These are phyloP conservation scores for Pichia sp. DNA, from an alignment of 1,139 yeast genomes.

Conservation along the genomic window DNA sequence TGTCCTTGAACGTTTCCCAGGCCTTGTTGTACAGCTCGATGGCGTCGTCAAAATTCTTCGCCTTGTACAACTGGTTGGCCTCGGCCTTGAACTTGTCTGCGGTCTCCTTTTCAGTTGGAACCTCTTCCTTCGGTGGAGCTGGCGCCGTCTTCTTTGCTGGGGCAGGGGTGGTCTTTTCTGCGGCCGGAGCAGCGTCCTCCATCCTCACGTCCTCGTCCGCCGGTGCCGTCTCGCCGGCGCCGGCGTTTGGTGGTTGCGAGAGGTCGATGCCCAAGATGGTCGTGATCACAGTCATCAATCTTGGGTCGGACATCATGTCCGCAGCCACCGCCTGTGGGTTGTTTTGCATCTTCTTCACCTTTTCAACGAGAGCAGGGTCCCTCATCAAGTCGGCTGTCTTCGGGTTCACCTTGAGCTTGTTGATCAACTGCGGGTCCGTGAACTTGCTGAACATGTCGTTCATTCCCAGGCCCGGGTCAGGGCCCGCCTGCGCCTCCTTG, in stretches of 20 bases:
- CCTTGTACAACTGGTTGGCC: constrained; percentile 84
- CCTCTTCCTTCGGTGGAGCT: constrained; percentile 22
- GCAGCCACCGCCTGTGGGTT: constrained; percentile 74
- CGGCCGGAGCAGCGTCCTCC: constrained; percentile 25
- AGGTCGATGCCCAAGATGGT: constrained; percentile 80
- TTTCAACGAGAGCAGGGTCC: constrained; percentile 78
- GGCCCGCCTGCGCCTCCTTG: constrained; percentile 42
- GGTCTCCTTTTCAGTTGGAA: constrained; percentile 36
- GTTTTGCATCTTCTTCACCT: constrained; percentile 58
- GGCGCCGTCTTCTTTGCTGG: constrained; percentile 1
- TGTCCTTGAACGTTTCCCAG: constrained; percentile 76
- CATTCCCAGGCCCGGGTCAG: constrained; percentile 53
- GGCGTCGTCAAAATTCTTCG: constrained; percentile 89
- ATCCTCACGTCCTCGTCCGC: constrained; percentile 27
- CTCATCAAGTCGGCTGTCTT: constrained; percentile 82
- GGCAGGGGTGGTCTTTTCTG: constrained; percentile 3
- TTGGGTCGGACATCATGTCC: constrained; percentile 69
- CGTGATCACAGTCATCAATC: constrained; percentile 86
- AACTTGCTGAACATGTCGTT: constrained; percentile 54
- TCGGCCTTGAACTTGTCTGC: constrained; percentile 82
- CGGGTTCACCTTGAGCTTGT: constrained; percentile 76
- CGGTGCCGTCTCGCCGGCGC: constrained; percentile 25
- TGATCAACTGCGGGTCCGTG: constrained; percentile 72
- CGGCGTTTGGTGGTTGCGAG: constrained; percentile 38
- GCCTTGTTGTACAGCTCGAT: constrained; percentile 82